A percentile compares a stretch with the other conserved stretches of the same genome.
These are phyloP conservation scores for Flaveria linearis DNA, from an alignment of 129 eudicot genomes.

Conservation along the genomic window DNA sequence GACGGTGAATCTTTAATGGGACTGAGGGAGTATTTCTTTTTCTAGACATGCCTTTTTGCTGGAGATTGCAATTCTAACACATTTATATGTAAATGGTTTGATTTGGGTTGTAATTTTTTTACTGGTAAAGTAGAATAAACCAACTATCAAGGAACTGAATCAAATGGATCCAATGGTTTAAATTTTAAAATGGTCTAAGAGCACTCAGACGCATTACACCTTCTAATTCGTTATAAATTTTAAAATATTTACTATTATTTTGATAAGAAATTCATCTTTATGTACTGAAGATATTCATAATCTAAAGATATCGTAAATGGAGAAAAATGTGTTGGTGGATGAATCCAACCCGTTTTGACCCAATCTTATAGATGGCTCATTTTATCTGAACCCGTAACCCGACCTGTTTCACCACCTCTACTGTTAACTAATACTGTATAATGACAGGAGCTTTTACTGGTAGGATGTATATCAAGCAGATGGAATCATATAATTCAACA, in stretches of 20 bases:
- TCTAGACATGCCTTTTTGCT: not conserved
- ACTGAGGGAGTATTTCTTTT: not conserved
- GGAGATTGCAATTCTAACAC: not conserved
- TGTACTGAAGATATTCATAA: not conserved
- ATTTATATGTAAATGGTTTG: not conserved
- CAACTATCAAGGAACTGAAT: not conserved
- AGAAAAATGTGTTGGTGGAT: not conserved
- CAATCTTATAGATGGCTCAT: not conserved
- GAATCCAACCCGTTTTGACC: not conserved
- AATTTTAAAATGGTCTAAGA: not conserved
- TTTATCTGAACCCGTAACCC: not conserved
- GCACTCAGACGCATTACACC: not conserved
- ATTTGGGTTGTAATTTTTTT: not conserved
- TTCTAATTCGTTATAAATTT: not conserved
- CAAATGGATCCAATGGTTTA: not conserved
- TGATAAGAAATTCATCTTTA: not conserved
- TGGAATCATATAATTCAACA: constrained; percentile 52
- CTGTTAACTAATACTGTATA: not conserved
- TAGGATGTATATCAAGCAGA: constrained; percentile 53
- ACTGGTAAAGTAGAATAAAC: not conserved
- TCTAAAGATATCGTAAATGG: not conserved
- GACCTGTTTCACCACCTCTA: not conserved
- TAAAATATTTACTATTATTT: not conserved
- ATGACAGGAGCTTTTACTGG: constrained; percentile 63
- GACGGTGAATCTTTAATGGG: not conserved